Conservation (phyloP, 2,329 filamentous ascomycete genomes). For the Talaromyces sp. region DNA sequence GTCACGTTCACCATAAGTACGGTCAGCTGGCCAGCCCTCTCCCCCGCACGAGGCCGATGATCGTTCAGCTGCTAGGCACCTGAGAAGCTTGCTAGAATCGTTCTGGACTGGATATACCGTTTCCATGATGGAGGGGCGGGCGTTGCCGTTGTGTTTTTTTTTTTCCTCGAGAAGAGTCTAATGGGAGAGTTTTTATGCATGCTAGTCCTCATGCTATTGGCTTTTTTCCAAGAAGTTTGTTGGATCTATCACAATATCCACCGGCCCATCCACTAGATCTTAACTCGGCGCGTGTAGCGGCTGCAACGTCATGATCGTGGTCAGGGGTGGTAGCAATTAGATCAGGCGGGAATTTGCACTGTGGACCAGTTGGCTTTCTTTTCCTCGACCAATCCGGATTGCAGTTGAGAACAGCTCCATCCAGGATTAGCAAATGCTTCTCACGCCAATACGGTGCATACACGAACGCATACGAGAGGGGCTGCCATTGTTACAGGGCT, state of each 20-base stretch:
- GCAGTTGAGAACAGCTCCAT: background rate
- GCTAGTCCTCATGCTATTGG: background rate
- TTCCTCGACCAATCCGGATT: background rate
- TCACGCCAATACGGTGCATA: background rate
- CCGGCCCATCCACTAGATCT: background rate
- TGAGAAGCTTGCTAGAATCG: background rate
- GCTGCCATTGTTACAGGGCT: background rate
- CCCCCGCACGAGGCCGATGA: background rate
- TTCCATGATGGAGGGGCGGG: too few relatives aligned
- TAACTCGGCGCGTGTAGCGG: background rate
- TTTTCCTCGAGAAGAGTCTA: background rate
- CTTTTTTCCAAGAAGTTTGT: background rate
- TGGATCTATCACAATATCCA: background rate
- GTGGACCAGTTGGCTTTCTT: background rate
- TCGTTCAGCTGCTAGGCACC: background rate
- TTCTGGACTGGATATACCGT: background rate
- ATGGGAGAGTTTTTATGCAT: background rate
- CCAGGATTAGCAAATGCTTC: background rate
- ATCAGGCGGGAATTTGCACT: background rate
- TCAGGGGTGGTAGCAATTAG: background rate
- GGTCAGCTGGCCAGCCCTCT: background rate
- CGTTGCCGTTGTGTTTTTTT: background rate
- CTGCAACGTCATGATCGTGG: background rate
- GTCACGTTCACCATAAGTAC: background rate
- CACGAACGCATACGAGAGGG: background rate